These are phyloP conservation scores for Penicillium digitatum DNA, from an alignment of 2,329 filamentous ascomycete species.

Conservation along the genomic window DNA sequence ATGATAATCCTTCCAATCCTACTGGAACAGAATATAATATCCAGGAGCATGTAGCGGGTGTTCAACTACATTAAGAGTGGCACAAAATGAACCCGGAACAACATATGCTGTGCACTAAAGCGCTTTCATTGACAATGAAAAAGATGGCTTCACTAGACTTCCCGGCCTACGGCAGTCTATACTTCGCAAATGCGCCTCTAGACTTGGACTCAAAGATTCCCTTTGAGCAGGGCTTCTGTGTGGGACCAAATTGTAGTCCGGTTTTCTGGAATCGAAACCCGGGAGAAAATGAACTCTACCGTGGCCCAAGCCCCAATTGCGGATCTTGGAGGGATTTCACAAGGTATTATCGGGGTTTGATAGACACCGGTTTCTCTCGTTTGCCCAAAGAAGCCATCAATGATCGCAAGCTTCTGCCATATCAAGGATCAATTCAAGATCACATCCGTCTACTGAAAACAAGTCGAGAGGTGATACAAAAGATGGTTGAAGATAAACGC, in stretches of 20 bases:
- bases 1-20: slow-evolving; percentile 26
- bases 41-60: slow-evolving; percentile 35
- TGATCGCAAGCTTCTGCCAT: slow-evolving; percentile 2
- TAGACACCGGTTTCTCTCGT: slow-evolving; percentile 23
- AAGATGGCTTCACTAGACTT: slow-evolving; percentile 35
- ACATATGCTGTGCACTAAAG: slow-evolving; percentile 34
- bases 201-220: slow-evolving; percentile 20
- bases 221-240: slow-evolving; percentile 31
- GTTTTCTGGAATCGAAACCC: slow-evolving; percentile 16
- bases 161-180: slow-evolving; percentile 40
- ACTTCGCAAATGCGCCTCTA: slow-evolving; percentile 29
- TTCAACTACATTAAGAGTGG: slow-evolving; percentile 34
- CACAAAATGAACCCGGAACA: slow-evolving; percentile 32
- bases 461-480: slow-evolving; percentile 17
- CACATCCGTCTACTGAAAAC: not conserved
- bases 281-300: slow-evolving; percentile 14
- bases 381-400: slow-evolving; percentile 11
- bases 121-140: slow-evolving; percentile 27
- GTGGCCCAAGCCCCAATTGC: slow-evolving; percentile 17
- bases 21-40: slow-evolving; percentile 42
- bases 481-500: slow-evolving; percentile 19
- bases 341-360: slow-evolving; percentile 19
- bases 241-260: slow-evolving; percentile 32
- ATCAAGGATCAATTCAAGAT: slow-evolving; percentile 20
- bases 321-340: slow-evolving; percentile 22